phyloP scores from a whole-genome alignment of 2,329 filamentous ascomycete species.

The Talaromyces marneffei region DNA sequence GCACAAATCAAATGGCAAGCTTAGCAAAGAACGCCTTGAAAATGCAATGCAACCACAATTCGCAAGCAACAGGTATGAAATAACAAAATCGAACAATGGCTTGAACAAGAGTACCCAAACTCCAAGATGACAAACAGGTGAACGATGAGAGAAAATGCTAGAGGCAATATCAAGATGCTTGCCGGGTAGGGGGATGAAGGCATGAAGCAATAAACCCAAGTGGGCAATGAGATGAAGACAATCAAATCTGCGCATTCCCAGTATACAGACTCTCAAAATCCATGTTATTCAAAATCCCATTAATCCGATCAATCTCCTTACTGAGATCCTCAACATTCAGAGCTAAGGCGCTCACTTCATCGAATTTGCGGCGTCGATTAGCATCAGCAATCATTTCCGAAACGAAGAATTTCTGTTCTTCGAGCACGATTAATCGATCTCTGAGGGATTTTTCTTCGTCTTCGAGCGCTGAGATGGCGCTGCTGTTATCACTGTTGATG shows the following conservation, averaged over 20 bases:
- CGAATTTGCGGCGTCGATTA: conserved; percentile 69
- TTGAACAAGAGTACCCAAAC: not conserved
- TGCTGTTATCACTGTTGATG: conserved; percentile 49
- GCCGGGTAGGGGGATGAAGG: too few species aligned
- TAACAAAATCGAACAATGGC: not conserved
- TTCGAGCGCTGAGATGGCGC: conserved; percentile 62
- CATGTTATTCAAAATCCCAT: conserved; percentile 58
- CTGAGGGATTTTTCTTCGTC: conserved; percentile 76
- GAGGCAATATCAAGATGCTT: not conserved
- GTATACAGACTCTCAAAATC: conserved; percentile 55
- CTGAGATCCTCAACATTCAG: conserved; percentile 78
- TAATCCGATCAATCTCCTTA: conserved; percentile 65
- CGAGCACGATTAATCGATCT: conserved; percentile 74
- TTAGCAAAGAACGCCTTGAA: not conserved
- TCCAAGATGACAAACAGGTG: not conserved
- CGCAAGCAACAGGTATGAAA: not conserved
- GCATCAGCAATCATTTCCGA: conserved; percentile 77
- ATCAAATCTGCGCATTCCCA: conserved; percentile 10
- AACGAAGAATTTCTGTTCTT: conserved; percentile 88
- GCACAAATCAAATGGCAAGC: not conserved
- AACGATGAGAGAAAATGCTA: not conserved
- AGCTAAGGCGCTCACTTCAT: conserved; percentile 74
- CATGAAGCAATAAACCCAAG: not conserved
- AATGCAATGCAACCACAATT: not conserved
- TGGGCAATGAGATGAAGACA: not conserved